Evolutionary conservation across 345 rosid genomes (phyloP), one percentile per base, ranked within the genome.

Genomic region (Pistacia atlantica): DNA sequence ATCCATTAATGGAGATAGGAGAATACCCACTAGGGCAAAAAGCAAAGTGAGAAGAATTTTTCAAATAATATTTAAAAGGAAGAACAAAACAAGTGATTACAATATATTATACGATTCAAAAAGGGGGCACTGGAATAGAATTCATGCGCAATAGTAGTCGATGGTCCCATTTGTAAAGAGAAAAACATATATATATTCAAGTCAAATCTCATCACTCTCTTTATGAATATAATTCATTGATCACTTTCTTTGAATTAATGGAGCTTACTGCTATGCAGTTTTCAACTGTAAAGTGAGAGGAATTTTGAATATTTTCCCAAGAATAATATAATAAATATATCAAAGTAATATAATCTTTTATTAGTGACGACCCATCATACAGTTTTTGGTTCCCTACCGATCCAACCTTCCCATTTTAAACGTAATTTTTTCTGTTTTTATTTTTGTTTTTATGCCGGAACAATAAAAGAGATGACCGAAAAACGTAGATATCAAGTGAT

Each of bases 131-230:
- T 25, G 25, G 25, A 42, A 66, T 45, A 77, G 35, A 51, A 71
- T 71, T 64, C 80, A 71, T 57, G 76, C 76, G 76, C 76, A 78
- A 62, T 33, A 69, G 17, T 7, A 48, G 58, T 22, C 20, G 58
- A 58, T 63, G 71, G 71, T 65, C 78, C 77, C 77, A 52, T 2
- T 3, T 42, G 0, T 42, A 42, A 5, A 5, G 6, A 48, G 8
- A 4, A 8, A 33, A 35, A 70, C 12, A 58, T 4, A 49, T 11
- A 64, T 14, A 67, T 20, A 37, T 38, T 20, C 14, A 78, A 78
- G 81, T 78, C 84, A 81, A 75, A 81, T 78, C 84, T 73, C 81
- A 74, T 81, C 76, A 60, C 65, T 13, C 22, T 49, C 42, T 70
- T 35, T 31, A 38, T 55, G 69, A 80, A 70, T 20, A 58, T 20